Conservation (phyloP, 495 filamentous ascomycete genomes). For the Xylaria telfairii region DNA sequence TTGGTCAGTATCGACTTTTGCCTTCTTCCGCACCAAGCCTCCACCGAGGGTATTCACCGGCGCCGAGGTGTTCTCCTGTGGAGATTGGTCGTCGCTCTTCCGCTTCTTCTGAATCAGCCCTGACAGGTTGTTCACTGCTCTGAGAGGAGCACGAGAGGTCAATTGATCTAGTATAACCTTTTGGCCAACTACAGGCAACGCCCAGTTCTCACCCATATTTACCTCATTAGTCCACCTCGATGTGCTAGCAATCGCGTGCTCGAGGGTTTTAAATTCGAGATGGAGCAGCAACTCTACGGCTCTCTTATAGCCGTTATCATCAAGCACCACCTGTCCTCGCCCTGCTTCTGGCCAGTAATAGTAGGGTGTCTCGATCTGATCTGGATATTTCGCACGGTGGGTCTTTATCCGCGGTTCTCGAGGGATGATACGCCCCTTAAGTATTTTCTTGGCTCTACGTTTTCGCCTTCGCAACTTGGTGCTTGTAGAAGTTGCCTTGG, state of each 20-base stretch:
- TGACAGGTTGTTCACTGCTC: conserved; percentile 42
- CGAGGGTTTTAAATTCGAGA: conserved; percentile 78
- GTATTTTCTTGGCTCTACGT: conserved; percentile 45
- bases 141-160: conserved; percentile 9
- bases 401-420: conserved; percentile 64
- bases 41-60: conserved; percentile 40
- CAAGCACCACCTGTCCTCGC: conserved; percentile 72
- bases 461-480: conserved; percentile 35
- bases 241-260: conserved; percentile 72
- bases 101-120: conserved; percentile 50
- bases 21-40: conserved; percentile 70
- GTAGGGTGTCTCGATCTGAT: conserved; percentile 58
- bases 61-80: conserved; percentile 17
- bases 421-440: conserved; percentile 59
- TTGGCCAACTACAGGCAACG: conserved; percentile 50
- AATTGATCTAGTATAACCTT: conserved; percentile 30
- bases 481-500: conserved; percentile 25
- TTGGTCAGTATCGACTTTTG: conserved; percentile 47
- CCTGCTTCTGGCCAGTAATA: conserved; percentile 73
- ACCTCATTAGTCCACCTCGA: conserved; percentile 70
- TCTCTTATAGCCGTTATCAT: conserved; percentile 74
- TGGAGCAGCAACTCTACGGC: conserved; percentile 81
- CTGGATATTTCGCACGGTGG: conserved; percentile 44
- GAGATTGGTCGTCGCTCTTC: conserved; percentile 23
- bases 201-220: conserved; percentile 51